phyloP scores from a whole-genome alignment of 257 asterid genomes.

The Marsdenia floribunda region DNA sequence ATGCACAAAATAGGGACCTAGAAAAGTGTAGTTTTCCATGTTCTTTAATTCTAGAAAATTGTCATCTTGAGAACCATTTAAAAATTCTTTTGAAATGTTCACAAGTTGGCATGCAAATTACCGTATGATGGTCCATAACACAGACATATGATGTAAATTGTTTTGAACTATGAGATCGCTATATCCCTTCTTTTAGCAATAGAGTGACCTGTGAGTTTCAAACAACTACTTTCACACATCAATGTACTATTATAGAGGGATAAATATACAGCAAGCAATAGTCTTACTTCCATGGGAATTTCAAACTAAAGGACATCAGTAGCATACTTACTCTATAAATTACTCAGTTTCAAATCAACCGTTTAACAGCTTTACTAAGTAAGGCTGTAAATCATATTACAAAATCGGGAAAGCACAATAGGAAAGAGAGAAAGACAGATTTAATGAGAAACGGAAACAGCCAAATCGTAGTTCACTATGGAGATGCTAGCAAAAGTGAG shows the following conservation, averaged over 20 bases:
- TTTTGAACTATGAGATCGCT: no score
- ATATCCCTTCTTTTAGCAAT: not conserved
- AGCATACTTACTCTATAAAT: not conserved
- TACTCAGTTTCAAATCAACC: not conserved
- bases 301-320: not conserved
- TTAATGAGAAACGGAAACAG: no score
- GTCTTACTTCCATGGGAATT: not conserved
- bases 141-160: not conserved
- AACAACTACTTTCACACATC: not conserved
- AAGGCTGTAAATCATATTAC: not conserved
- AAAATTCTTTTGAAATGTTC: not conserved
- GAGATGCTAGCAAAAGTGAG: no score
- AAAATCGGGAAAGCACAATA: not conserved
- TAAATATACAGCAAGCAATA: not conserved
- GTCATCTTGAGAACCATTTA: not conserved
- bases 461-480: no score
- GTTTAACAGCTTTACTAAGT: not conserved
- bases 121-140: not conserved
- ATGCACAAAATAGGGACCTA: no score
- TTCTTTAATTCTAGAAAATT: not conserved
- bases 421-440: not conserved
- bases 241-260: not conserved
- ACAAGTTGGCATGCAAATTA: not conserved
- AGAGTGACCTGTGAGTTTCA: no score
- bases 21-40: not conserved